A percentile compares a stretch with the other conserved stretches of the same genome.
Conservation (phyloP, 176 grass and related monocot species). For the Eragrostis curvula region DNA sequence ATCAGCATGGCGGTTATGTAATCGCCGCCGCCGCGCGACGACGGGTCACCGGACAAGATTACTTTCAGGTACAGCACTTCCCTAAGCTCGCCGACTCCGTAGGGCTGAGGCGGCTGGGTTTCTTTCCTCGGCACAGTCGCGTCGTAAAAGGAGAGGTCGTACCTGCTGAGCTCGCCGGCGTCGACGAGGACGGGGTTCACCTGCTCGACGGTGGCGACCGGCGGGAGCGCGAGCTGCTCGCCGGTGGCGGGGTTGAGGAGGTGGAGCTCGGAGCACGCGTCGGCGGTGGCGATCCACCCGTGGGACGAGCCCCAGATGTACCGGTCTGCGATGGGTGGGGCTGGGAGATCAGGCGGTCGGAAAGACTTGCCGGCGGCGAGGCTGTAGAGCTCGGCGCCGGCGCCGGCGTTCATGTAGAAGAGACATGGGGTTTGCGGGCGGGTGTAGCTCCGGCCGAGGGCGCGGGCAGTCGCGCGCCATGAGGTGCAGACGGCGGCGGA, state of each 20-base stretch:
- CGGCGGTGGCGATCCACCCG: background rate
- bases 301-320: constrained; percentile 4
- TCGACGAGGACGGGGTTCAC: background rate
- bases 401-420: background rate
- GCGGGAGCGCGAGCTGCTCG: background rate
- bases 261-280: background rate
- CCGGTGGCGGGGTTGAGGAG: background rate
- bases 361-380: background rate
- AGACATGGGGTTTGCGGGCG: background rate
- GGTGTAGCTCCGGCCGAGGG: background rate
- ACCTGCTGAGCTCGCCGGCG: background rate
- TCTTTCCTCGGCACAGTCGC: background rate
- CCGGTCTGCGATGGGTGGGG: background rate
- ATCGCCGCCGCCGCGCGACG: background rate
- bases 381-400: constrained; percentile 4
- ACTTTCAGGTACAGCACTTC: background rate
- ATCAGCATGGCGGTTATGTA: background rate
- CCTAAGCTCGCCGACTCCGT: background rate
- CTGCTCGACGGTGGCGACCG: background rate
- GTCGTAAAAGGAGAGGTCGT: background rate
- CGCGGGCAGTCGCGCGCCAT: background rate
- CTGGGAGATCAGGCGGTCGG: background rate
- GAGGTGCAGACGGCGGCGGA: constrained; percentile 7
- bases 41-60: constrained; percentile 1
- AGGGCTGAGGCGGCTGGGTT: background rate